Conservation (phyloP, 73 alveolate species). For the Breviolum minutum region DNA sequence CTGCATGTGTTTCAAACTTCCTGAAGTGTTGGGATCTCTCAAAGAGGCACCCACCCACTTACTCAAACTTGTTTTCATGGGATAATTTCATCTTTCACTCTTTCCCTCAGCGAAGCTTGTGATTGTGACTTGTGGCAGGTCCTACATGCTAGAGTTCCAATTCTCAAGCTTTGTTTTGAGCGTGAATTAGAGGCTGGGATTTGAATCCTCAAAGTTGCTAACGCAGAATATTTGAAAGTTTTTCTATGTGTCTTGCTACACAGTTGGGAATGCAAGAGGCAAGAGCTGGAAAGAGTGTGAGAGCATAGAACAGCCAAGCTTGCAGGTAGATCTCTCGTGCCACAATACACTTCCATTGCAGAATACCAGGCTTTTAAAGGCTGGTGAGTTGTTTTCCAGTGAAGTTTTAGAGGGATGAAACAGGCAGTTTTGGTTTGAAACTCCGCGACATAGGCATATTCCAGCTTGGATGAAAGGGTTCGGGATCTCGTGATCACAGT, state of each 20-base stretch:
- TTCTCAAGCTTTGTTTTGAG: slow-evolving; percentile 84
- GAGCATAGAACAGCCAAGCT: background rate
- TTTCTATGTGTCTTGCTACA: too few species aligned
- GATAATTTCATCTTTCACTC: too few species aligned
- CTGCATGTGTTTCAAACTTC: background rate
- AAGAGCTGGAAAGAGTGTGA: too few species aligned
- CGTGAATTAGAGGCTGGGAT: slow-evolving; percentile 65
- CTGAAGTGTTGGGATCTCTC: too few species aligned
- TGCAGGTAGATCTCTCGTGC: slow-evolving; percentile 94
- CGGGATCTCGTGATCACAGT: slow-evolving; percentile 82
- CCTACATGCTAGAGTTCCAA: slow-evolving; percentile 86
- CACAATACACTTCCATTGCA: slow-evolving; percentile 87
- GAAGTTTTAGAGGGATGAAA: background rate
- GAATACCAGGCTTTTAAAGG: slow-evolving; percentile 74
- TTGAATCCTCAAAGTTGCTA: background rate
- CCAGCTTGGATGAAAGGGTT: slow-evolving; percentile 73
- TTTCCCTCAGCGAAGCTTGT: background rate
- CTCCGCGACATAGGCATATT: slow-evolving; percentile 39
- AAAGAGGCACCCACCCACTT: too few species aligned
- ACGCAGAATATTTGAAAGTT: background rate
- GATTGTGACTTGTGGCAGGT: background rate
- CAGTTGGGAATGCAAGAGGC: too few species aligned
- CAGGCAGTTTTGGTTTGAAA: background rate
- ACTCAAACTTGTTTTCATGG: too few species aligned
- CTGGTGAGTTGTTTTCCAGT: background rate